Percentiles rank a stretch among this genome's conserved stretches.
Evolutionary conservation across 441 rosid genomes (phyloP).

Genomic region (Theobroma grandiflorum): DNA sequence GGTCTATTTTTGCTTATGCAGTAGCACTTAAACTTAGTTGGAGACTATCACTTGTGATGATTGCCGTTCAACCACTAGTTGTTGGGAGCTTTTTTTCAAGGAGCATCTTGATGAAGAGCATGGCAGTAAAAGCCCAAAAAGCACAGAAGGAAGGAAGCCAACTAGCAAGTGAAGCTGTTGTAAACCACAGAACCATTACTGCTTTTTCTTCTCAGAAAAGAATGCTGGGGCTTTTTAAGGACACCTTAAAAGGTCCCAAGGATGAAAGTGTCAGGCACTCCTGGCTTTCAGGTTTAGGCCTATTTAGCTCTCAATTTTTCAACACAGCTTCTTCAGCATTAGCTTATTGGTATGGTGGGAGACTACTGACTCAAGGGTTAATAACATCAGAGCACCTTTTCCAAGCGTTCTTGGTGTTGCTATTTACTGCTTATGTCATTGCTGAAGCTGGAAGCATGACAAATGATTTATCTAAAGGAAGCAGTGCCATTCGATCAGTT

Average conservation of each 20-base stretch:
- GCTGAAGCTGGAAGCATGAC: slow-evolving; percentile 81
- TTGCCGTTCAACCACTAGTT: slow-evolving; percentile 67
- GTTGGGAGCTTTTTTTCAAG: slow-evolving; percentile 61
- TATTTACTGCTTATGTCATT: slow-evolving; percentile 64
- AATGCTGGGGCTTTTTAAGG: slow-evolving; percentile 56
- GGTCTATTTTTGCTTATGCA: slow-evolving; percentile 59
- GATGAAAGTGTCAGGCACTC: slow-evolving; percentile 63
- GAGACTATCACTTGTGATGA: slow-evolving; percentile 66
- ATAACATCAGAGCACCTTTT: slow-evolving; percentile 56
- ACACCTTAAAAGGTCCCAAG: slow-evolving; percentile 63
- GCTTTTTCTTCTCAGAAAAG: slow-evolving; percentile 77
- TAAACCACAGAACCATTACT: slow-evolving; percentile 75
- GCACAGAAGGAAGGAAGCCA: slow-evolving; percentile 81
- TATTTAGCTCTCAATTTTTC: slow-evolving; percentile 66
- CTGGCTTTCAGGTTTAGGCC: slow-evolving; percentile 65
- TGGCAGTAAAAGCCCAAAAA: slow-evolving; percentile 64
- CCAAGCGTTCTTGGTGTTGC: slow-evolving; percentile 59
- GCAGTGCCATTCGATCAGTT: slow-evolving; percentile 51
- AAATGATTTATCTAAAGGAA: slow-evolving; percentile 65
- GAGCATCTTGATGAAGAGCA: slow-evolving; percentile 63
- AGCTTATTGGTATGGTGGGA: slow-evolving; percentile 75
- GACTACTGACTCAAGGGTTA: slow-evolving; percentile 46
- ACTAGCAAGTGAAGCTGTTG: slow-evolving; percentile 69
- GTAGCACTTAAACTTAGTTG: slow-evolving; percentile 59
- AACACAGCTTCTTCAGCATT: slow-evolving; percentile 64